Evolutionary conservation across 192 early-diverging fungal genomes (phyloP).

Genomic region (Coemansia sp.): DNA sequence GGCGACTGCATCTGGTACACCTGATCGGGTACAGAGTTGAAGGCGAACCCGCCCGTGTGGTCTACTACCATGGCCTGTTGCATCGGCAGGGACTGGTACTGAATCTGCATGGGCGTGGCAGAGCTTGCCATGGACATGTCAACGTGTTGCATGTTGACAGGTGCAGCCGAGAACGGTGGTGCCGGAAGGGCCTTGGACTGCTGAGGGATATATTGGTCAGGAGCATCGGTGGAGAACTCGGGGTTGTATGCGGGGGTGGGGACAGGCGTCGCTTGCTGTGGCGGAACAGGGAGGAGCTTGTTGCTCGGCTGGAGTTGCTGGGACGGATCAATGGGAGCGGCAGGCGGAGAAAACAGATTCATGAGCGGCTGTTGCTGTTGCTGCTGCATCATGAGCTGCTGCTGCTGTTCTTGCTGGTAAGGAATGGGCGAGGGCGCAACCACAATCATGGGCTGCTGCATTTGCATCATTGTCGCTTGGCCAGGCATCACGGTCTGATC

Average conservation of each 20-base stretch:
- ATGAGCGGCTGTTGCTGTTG: slow-evolving; percentile 33
- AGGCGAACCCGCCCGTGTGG: slow-evolving; percentile 4
- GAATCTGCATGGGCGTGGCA: neutral
- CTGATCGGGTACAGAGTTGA: slow-evolving; percentile 8
- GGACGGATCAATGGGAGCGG: slow-evolving; percentile 9
- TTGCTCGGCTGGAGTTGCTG: slow-evolving; percentile 16
- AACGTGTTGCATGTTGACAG: slow-evolving; percentile 3
- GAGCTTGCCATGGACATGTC: slow-evolving; percentile 7
- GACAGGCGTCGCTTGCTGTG: slow-evolving; percentile 13
- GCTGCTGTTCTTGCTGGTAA: slow-evolving; percentile 15
- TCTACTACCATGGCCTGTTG: slow-evolving; percentile 2
- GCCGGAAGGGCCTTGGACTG: slow-evolving; percentile 6
- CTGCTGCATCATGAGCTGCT: slow-evolving; percentile 9
- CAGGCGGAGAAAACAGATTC: slow-evolving; percentile 43
- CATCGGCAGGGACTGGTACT: slow-evolving; percentile 6
- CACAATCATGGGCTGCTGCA: slow-evolving; percentile 19
- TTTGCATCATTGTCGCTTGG: slow-evolving; percentile 19
- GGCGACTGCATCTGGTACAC: slow-evolving; percentile 11
- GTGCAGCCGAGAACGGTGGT: slow-evolving; percentile 2
- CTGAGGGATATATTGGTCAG: slow-evolving; percentile 6
- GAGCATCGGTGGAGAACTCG: slow-evolving; percentile 8
- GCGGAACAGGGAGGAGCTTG: slow-evolving; percentile 22
- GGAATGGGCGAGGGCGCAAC: slow-evolving; percentile 19
- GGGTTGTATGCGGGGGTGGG: slow-evolving; percentile 37
- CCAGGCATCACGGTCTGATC: slow-evolving; percentile 51